These are phyloP conservation scores for Haematococcus lacustris DNA, from an alignment of 139 green algal species.

Conservation along the genomic window DNA sequence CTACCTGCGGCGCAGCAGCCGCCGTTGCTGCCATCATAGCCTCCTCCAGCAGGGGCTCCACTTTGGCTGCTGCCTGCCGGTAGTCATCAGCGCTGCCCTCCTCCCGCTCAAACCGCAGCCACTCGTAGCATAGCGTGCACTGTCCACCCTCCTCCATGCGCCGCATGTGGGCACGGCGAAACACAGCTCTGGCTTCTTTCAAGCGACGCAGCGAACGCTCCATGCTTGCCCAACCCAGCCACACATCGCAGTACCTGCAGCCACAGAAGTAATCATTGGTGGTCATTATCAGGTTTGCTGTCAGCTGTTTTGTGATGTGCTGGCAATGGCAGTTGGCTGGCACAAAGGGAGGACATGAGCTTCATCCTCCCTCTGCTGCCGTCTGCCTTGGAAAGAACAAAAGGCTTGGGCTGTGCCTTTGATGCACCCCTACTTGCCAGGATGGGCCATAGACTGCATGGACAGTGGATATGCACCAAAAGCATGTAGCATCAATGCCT, in stretches of 20 bases:
- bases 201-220: slow-evolving; percentile 40
- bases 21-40: slow-evolving; percentile 30
- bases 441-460: no score
- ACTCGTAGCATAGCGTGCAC: slow-evolving; percentile 55
- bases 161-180: slow-evolving; percentile 46
- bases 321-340: no score
- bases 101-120: slow-evolving; percentile 80
- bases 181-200: slow-evolving; percentile 39
- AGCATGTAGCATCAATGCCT: no score
- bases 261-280: no score
- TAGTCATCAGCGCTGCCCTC: slow-evolving; percentile 57
- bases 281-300: neutral
- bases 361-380: no score
- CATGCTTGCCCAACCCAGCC: slow-evolving; percentile 53
- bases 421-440: no score
- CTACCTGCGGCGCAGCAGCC: slow-evolving; percentile 22
- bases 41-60: slow-evolving; percentile 56
- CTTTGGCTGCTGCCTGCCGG: slow-evolving; percentile 39
- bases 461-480: no score
- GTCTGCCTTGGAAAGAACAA: no score
- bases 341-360: no score
- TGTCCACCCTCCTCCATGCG: slow-evolving; percentile 44
- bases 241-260: slow-evolving; percentile 42
- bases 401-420: no score
- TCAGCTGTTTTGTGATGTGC: no score